These are phyloP conservation scores for Scleroderma citrinum DNA, from an alignment of 768 basidiomycete species.

Conservation along the genomic window DNA sequence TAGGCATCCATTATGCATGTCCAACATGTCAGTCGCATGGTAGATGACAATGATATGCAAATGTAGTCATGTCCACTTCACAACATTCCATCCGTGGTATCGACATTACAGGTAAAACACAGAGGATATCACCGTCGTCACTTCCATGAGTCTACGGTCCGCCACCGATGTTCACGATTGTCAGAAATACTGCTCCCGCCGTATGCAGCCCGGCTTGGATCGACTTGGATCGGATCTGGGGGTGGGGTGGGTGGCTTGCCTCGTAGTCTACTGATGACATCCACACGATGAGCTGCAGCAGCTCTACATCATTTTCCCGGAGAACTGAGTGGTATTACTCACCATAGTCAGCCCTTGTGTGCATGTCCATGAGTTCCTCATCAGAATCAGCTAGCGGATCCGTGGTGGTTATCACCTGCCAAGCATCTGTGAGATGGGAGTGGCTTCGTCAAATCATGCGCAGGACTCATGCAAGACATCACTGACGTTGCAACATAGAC, in stretches of 20 bases:
- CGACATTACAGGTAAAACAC: not conserved
- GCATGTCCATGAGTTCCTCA: conserved; percentile 60
- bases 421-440: conserved; percentile 59
- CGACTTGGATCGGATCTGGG: conserved; percentile 15
- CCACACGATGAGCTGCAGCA: conserved; percentile 43
- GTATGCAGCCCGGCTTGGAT: not conserved
- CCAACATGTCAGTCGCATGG: not conserved
- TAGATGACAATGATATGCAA: too few species aligned
- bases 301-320: not conserved
- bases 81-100: too few species aligned
- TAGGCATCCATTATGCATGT: not conserved
- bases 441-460: not conserved
- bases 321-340: conserved; percentile 20
- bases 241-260: conserved; percentile 46
- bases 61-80: not conserved
- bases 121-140: conserved; percentile 5
- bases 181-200: conserved; percentile 11
- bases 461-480: not conserved
- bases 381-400: conserved; percentile 73
- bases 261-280: conserved; percentile 47
- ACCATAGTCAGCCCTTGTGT: conserved; percentile 63
- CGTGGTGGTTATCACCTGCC: conserved; percentile 55
- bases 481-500: conserved; percentile 43
- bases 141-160: conserved; percentile 34
- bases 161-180: conserved; percentile 31